Conservation (phyloP, 2,329 filamentous ascomycete species). For the Teratosphaeria destructans region DNA sequence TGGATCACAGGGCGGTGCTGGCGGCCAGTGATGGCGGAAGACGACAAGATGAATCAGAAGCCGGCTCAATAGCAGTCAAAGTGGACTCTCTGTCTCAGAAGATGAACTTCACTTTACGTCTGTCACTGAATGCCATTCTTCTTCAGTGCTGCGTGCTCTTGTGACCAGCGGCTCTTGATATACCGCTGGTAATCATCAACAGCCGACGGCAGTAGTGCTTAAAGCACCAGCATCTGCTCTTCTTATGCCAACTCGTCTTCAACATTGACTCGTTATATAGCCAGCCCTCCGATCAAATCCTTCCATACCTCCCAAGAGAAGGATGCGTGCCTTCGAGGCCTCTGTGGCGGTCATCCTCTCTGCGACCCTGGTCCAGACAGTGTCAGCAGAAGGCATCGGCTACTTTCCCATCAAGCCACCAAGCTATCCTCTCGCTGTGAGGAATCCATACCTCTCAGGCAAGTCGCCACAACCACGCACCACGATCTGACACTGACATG, state of each 20-base stretch:
- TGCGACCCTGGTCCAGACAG: neutral
- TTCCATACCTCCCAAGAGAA: neutral
- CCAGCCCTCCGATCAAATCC: neutral
- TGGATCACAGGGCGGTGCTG: neutral
- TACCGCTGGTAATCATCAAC: neutral
- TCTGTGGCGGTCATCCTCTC: neutral
- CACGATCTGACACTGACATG: neutral
- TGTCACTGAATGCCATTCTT: neutral
- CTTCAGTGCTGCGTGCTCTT: neutral
- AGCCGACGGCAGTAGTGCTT: neutral
- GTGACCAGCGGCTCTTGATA: neutral
- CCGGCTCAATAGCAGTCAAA: neutral
- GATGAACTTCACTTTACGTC: neutral
- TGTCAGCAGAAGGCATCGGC: neutral
- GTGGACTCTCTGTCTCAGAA: neutral
- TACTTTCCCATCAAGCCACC: neutral
- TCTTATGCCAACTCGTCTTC: neutral
- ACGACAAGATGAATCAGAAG: neutral
- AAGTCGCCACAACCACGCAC: neutral
- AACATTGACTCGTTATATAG: neutral
- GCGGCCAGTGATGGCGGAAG: neutral
- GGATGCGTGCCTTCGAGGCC: neutral
- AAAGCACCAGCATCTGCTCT: neutral
- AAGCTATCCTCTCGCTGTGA: conserved; percentile 23
- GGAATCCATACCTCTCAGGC: conserved; percentile 33